A percentile compares a stretch with the other conserved stretches of the same genome.
Conservation (phyloP, 352 stramenopile genomes). For the Thalassiosira livingstoniorum region DNA sequence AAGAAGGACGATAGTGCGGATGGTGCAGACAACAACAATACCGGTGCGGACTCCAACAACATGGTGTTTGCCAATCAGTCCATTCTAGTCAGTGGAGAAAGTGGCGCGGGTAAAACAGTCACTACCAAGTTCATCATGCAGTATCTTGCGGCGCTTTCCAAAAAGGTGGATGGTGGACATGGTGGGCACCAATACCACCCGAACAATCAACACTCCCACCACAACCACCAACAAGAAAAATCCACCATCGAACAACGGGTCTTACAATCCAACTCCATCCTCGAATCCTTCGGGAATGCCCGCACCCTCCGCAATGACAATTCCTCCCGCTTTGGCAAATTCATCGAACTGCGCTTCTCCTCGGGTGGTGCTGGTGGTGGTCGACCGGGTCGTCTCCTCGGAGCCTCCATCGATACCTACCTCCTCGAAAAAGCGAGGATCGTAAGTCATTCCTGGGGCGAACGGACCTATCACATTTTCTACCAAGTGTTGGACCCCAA, state of each 20-base stretch:
- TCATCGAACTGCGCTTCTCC: slow-evolving; percentile 82
- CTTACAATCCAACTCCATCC: slow-evolving; percentile 91
- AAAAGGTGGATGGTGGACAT: slow-evolving; percentile 43
- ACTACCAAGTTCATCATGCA: slow-evolving; percentile 96
- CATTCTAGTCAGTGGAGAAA: slow-evolving; percentile 95
- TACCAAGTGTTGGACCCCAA: slow-evolving; percentile 87
- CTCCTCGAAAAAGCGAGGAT: slow-evolving; percentile 91
- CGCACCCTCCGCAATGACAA: slow-evolving; percentile 92
- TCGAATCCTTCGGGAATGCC: slow-evolving; percentile 96
- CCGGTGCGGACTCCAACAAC: too few species aligned
- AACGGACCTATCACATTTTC: slow-evolving; percentile 93
- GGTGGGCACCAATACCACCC: not conserved
- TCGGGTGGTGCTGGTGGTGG: too few species aligned
- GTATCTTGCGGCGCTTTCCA: slow-evolving; percentile 87
- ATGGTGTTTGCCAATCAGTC: slow-evolving; percentile 88
- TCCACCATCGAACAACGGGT: slow-evolving; percentile 64
- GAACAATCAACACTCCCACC: not conserved
- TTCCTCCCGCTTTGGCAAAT: slow-evolving; percentile 75
- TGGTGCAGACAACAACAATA: not conserved
- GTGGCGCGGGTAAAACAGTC: slow-evolving; percentile 95
- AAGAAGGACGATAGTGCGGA: slow-evolving; percentile 3
- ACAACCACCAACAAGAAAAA: not conserved
- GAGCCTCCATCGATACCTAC: slow-evolving; percentile 74
- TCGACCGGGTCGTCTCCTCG: slow-evolving; percentile 57
- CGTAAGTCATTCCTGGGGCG: slow-evolving; percentile 88